These are phyloP conservation scores for Ustilago esculenta DNA, from an alignment of 1,284 basidiomycete genomes.

Conservation along the genomic window DNA sequence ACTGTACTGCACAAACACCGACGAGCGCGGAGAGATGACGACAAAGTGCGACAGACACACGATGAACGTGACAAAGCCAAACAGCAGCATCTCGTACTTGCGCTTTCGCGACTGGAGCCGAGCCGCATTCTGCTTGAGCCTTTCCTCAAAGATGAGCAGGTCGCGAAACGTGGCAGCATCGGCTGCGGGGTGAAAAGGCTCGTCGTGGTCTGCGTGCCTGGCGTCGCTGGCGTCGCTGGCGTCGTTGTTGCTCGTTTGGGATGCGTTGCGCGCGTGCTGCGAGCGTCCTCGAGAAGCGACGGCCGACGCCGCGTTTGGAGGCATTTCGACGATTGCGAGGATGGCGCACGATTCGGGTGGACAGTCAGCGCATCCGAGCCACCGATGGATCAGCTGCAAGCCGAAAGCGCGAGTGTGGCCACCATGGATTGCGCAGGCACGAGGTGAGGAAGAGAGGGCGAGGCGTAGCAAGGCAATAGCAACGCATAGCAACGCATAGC, in stretches of 20 bases:
- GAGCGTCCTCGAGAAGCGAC: slow-evolving; percentile 17
- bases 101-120: slow-evolving; percentile 81
- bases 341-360: neutral
- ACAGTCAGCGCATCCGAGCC: neutral
- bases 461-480: too few relatives aligned
- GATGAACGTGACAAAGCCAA: slow-evolving; percentile 73
- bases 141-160: slow-evolving; percentile 91
- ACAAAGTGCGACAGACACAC: slow-evolving; percentile 78
- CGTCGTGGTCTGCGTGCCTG: too few relatives aligned
- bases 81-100: slow-evolving; percentile 75
- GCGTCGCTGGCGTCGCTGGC: too few relatives aligned
- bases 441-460: too few relatives aligned
- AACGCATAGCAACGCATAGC: too few relatives aligned
- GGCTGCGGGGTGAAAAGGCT: slow-evolving; percentile 71
- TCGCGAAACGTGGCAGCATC: slow-evolving; percentile 85
- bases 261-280: slow-evolving; percentile 24
- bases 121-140: slow-evolving; percentile 90
- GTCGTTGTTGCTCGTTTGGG: slow-evolving; percentile 7
- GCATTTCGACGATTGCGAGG: slow-evolving; percentile 7
- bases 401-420: too few relatives aligned
- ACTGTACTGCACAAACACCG: slow-evolving; percentile 50
- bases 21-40: slow-evolving; percentile 69
- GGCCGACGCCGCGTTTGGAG: slow-evolving; percentile 31
- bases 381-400: neutral
- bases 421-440: too few relatives aligned